Base-by-base conservation (phyloP, 2,329 filamentous ascomycete genomes). In the Alternaria novae-zelandiae region DNA sequence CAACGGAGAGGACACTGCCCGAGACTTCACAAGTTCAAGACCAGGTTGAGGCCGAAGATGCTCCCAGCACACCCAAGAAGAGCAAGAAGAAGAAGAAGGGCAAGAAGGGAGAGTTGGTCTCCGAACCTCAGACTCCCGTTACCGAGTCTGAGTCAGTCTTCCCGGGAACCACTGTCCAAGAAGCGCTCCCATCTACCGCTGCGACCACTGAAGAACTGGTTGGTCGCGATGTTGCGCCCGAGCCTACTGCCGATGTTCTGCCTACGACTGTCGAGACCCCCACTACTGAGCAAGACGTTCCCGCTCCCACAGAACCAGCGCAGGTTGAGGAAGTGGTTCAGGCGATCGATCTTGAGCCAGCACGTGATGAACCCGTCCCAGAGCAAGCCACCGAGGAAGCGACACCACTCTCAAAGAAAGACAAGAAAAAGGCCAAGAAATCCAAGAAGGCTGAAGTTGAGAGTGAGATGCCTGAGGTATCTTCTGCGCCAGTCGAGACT, bases 1-100 rank as follows among this genome's bases (percentile, higher is more conserved):
- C 54, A 23, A 15, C 23, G 9, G 45, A 59, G 36, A 21, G 49
- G 23, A 17, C 47, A 32, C n/a, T 59, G 4, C 43, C 55, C 6
- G 67, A 59, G 36, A 47, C 51, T 23, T 36, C 50, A 15, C 53
- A 44, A 47, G 51, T 17, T 2, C 54, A 60, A 36, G 45, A 43
- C 28, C 12, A 25, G 10, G 26, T 13, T 2, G 26, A 55, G 17
- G 23, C 17, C 26, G 51, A 63, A 15, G 55, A 56, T 12, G n/a
- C 36, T 20, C 15, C 50, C 17, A 58, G 26, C 5, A 51, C 50
- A 7, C 68, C 71, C 2, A 77, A 76, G 63, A 74, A 77, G 62
- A 58, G 61, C 28, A 76, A 74, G 64, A 74, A 74, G 47, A 75
- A 75, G 59, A 74, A 74, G 62, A 76, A 75, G 65, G 61, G 65